Conservation (phyloP, 192 early-diverging fungal genomes). For the Funneliformis geosporum region DNA sequence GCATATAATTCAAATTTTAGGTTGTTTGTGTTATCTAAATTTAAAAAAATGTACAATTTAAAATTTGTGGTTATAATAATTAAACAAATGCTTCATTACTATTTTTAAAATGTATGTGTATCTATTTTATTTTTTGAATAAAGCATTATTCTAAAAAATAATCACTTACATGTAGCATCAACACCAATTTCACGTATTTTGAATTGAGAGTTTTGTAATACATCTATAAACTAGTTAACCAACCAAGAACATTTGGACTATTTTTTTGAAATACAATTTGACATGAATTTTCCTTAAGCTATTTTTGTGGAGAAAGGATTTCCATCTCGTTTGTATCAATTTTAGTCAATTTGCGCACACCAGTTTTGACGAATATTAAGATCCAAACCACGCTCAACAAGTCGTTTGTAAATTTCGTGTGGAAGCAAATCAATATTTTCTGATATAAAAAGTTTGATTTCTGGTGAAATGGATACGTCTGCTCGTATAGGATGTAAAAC, state of each 20-base stretch:
- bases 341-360: background rate
- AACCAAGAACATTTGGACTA: background rate
- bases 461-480: background rate
- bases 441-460: background rate
- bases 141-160: too few relatives aligned
- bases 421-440: background rate
- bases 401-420: background rate
- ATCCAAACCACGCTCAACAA: background rate
- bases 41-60: background rate
- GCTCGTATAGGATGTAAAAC: background rate
- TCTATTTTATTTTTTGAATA: too few relatives aligned
- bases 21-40: background rate
- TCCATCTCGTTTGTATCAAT: background rate
- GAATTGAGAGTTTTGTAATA: background rate
- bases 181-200: background rate
- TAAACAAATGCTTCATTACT: background rate
- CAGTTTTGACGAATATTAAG: background rate
- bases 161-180: background rate
- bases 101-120: too few relatives aligned
- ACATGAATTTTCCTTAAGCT: background rate
- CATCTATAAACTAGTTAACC: background rate
- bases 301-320: background rate
- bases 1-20: background rate
- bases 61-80: background rate
- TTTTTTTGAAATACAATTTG: background rate